A percentile compares a stretch with the other conserved stretches of the same genome.
These are phyloP conservation scores for Ustilago esculenta DNA, from an alignment of 1,284 basidiomycete species.

Conservation along the genomic window DNA sequence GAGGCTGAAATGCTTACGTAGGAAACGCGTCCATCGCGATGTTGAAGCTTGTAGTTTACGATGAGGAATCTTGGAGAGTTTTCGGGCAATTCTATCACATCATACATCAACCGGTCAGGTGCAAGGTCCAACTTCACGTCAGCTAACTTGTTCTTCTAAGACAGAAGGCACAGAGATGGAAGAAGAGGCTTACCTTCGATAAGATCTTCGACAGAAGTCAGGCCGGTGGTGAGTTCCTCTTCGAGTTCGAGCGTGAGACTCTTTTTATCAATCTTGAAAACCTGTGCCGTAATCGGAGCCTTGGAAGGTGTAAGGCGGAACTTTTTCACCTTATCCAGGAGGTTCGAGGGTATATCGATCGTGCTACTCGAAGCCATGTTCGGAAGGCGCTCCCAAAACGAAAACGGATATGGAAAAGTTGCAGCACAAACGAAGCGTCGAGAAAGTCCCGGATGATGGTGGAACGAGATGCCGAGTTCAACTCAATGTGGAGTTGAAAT, in stretches of 20 bases:
- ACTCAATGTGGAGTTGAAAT: too few species aligned
- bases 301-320: constrained; percentile 55
- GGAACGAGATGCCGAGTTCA: too few species aligned
- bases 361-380: constrained; percentile 31
- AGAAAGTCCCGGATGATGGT: too few species aligned
- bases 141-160: too few species aligned
- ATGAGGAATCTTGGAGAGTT: constrained; percentile 88
- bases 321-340: constrained; percentile 39
- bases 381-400: not conserved
- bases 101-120: not conserved
- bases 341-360: constrained; percentile 54
- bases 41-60: constrained; percentile 81
- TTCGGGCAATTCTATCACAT: constrained; percentile 83
- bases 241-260: constrained; percentile 56
- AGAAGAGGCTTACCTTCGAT: constrained; percentile 49
- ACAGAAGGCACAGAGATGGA: too few species aligned
- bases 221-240: constrained; percentile 46
- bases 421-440: too few species aligned
- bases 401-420: too few species aligned
- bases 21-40: constrained; percentile 83
- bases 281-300: constrained; percentile 42
- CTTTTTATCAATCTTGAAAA: constrained; percentile 62
- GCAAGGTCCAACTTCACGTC: too few species aligned
- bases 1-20: constrained; percentile 68
- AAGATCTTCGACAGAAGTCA: constrained; percentile 49